Conservation (phyloP, 148 eudicot genomes). For the Rhododendron griersonianum region DNA sequence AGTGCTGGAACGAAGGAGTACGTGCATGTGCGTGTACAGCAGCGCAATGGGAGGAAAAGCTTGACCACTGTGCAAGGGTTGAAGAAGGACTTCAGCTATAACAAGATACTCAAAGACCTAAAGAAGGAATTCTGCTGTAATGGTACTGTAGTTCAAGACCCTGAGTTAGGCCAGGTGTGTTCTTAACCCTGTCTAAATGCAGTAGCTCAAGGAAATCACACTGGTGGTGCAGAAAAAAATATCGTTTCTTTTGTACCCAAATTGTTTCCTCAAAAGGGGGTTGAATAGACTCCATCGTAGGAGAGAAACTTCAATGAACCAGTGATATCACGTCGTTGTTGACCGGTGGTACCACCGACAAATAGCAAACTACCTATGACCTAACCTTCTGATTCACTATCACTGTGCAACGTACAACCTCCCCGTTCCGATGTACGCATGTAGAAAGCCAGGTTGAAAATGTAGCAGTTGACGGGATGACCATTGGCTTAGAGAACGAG, state of each 20-base stretch:
- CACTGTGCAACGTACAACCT: not conserved
- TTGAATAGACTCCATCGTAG: not conserved
- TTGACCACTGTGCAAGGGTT: slow-evolving; percentile 18
- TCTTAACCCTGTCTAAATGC: not conserved
- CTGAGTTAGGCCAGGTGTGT: slow-evolving; percentile 16
- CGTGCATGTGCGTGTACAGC: slow-evolving; percentile 18
- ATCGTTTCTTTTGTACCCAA: not conserved
- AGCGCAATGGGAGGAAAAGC: slow-evolving; percentile 18
- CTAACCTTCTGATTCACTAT: not conserved
- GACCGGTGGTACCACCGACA: not conserved
- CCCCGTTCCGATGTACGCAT: not conserved
- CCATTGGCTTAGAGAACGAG: not conserved
- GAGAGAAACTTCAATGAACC: not conserved
- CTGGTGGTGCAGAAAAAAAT: not conserved
- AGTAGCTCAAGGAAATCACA: not conserved
- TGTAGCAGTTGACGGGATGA: not conserved
- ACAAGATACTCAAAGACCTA: slow-evolving; percentile 16
- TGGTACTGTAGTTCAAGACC: slow-evolving; percentile 19
- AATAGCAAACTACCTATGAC: not conserved
- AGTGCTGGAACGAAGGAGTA: slow-evolving; percentile 15
- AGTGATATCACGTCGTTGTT: not conserved
- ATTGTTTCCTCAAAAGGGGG: not conserved
- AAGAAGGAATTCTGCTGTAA: slow-evolving; percentile 18
- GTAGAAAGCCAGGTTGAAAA: not conserved
- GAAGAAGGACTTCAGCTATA: slow-evolving; percentile 17